Conservation (phyloP, 2,329 filamentous ascomycete genomes). For the Endocalyx cinctus region DNA sequence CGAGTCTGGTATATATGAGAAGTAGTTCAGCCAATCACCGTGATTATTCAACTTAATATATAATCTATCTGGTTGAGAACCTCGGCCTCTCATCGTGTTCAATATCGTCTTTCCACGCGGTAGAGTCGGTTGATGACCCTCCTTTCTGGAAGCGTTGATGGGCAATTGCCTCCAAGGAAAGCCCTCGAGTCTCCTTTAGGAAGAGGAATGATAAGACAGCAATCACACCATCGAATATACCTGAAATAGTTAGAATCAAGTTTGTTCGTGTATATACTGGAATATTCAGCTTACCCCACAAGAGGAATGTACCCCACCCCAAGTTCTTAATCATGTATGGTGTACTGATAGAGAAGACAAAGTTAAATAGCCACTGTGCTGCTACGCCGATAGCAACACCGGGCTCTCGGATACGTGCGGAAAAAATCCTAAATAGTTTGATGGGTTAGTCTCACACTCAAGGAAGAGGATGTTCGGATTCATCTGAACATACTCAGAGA, state of each 20-base stretch:
- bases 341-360: constrained; percentile 42
- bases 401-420: constrained; percentile 42
- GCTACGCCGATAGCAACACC: constrained; percentile 41
- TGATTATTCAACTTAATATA: no score
- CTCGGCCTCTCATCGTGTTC: no score
- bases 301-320: constrained; percentile 41
- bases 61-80: no score
- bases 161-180: constrained; percentile 56
- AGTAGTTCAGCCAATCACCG: no score
- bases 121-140: constrained; percentile 6
- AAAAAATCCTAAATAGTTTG: constrained; percentile 37
- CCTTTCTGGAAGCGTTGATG: constrained; percentile 21
- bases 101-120: constrained; percentile 9
- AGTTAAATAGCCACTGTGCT: constrained; percentile 46
- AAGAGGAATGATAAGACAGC: constrained; percentile 43
- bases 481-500: constrained; percentile 35
- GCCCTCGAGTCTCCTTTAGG: constrained; percentile 65
- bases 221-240: constrained; percentile 37
- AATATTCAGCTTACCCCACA: constrained; percentile 33
- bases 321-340: constrained; percentile 46
- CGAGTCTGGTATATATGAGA: no score
- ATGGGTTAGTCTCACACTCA: constrained; percentile 7
- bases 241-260: constrained; percentile 5
- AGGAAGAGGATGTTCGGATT: no score
- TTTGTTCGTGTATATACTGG: background rate